Base-by-base conservation (phyloP, 1,139 yeast genomes). In the Taiozyma sp. region DNA sequence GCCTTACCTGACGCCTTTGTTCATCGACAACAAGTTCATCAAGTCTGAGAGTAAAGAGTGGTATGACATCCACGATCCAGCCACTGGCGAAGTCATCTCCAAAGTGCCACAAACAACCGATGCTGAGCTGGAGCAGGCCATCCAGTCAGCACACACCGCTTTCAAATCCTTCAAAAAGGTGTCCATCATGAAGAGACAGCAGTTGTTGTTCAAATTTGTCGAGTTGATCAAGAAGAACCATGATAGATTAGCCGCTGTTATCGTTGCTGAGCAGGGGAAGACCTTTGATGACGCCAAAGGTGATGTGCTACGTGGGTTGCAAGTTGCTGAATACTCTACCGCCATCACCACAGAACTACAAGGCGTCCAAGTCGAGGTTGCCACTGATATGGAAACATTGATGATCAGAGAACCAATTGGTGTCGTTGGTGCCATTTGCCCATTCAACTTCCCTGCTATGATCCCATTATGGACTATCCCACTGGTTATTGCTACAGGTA, bases 381-480 rank as follows among this genome's bases (percentile, higher is more conserved):
- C 89, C 43, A 74, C 79, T 32, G 88, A 84, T 63, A 86, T 86
- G 92, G 91, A 85, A 65, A 86, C 93, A 41, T 79, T 83, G 60
- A 84, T 84, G 87, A 75, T 83, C 62, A 79, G 92, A 58, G 80
- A 76, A 60, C 80, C 81, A 4, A 57, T 76, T 48, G 89, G 88
- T 16, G 87, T 84, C n/a, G 76, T 83, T 55, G 88, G 84, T 4
- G 85, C 88, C 27, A 84, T 84, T 59, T 81, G 87, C 62, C 89
- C 90, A 4, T 67, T 67, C 57, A 84, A 84, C 68, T 84, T 85
- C 78, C 92, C 92, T 13, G 92, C 92, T 41, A 85, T 85, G 92
- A 87, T 86, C 53, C 93, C 93, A 14, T 73, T 86, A 59, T 86
- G 93, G 93, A 80, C 89, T 13, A 75, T 86, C 52, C 92, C 93